A percentile compares a stretch with the other conserved stretches of the same genome.
Evolutionary conservation across 2,329 filamentous ascomycete genomes (phyloP).

Genomic region (Talaromyces amestolkiae): DNA sequence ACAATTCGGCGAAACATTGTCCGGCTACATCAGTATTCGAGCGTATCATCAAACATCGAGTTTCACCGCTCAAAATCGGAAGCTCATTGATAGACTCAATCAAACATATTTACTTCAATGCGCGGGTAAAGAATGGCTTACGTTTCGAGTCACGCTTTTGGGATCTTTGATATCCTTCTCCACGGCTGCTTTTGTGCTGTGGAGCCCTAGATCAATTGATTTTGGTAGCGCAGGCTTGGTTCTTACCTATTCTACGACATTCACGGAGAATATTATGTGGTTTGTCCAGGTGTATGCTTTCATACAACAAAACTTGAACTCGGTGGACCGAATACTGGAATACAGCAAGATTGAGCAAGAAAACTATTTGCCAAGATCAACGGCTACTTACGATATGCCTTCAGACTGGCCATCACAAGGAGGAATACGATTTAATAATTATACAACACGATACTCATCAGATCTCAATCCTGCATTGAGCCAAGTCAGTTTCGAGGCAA

Average conservation of each 20-base stretch:
- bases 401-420: slow-evolving; percentile 1
- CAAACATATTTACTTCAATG: slow-evolving; percentile 12
- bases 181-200: slow-evolving; percentile 8
- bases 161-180: slow-evolving; percentile 6
- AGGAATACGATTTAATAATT: not conserved
- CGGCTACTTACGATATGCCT: slow-evolving; percentile 1
- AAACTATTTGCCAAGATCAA: not conserved
- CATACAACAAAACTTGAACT: slow-evolving; percentile 14
- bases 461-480: slow-evolving; percentile 24
- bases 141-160: not conserved
- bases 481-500: slow-evolving; percentile 27
- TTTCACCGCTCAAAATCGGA: not conserved
- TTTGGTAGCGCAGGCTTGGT: not conserved
- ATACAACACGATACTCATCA: slow-evolving; percentile 2
- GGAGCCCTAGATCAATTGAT: not conserved
- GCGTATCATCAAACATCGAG: not conserved
- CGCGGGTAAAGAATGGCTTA: not conserved
- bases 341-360: slow-evolving; percentile 5
- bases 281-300: slow-evolving; percentile 5
- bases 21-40: not conserved
- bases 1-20: not conserved
- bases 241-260: slow-evolving; percentile 3
- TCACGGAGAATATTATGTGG: slow-evolving; percentile 9
- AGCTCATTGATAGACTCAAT: slow-evolving; percentile 4
- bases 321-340: slow-evolving; percentile 4